Conservation (phyloP, 1,284 basidiomycete genomes). For the Chalciporus piperatoides region DNA sequence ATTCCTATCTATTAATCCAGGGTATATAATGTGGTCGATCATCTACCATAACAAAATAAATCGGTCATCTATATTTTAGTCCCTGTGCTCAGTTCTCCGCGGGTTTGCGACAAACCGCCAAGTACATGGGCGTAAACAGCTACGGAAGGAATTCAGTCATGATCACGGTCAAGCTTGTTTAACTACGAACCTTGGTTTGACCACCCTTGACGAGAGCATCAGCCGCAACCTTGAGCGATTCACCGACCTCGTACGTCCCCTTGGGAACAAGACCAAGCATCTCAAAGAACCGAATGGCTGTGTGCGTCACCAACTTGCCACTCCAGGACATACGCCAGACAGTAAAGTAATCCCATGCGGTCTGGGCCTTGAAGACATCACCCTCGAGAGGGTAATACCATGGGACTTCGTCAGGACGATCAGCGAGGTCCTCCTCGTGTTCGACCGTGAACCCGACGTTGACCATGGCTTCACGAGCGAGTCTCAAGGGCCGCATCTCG, state of each 20-base stretch:
- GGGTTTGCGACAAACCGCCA: constrained; percentile 69
- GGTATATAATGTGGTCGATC: not conserved
- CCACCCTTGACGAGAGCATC: constrained; percentile 84
- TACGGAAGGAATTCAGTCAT: constrained; percentile 28
- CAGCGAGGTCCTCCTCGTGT: constrained; percentile 94
- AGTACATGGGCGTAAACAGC: constrained; percentile 82
- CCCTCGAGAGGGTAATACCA: constrained; percentile 99
- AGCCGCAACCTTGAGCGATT: constrained; percentile 82
- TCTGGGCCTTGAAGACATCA: constrained; percentile 90
- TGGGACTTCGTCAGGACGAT: constrained; percentile 73
- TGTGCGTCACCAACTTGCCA: constrained; percentile 86
- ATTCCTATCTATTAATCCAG: constrained; percentile 17
- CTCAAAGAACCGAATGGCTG: constrained; percentile 77
- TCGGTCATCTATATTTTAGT: not conserved
- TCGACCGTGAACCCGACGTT: constrained; percentile 87
- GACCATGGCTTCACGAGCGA: constrained; percentile 76
- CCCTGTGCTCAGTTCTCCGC: constrained; percentile 8
- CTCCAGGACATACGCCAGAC: constrained; percentile 89
- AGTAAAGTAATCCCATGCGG: constrained; percentile 86
- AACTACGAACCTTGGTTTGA: constrained; percentile 67
- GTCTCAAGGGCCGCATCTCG: constrained; percentile 84
- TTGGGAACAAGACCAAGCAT: constrained; percentile 81
- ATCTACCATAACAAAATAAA: too few species aligned
- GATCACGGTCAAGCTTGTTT: not conserved
- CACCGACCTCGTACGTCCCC: constrained; percentile 91